Percentiles rank a stretch among this genome's conserved stretches.
Conservation (phyloP, 2,329 filamentous ascomycete genomes). For the Exophiala bonariae region DNA sequence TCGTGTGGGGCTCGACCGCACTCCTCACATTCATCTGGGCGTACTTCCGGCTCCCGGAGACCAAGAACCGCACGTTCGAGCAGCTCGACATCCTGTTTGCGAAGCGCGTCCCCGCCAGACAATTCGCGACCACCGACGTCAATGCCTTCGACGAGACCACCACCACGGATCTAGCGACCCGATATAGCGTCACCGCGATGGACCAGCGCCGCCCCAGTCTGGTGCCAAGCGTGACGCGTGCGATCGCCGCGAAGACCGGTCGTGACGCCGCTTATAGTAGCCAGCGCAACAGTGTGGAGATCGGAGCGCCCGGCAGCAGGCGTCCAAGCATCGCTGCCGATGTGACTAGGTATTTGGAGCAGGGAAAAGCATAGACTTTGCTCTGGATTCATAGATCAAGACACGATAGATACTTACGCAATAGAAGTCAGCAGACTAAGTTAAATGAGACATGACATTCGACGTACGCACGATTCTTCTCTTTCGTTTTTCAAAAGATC, state of each 20-base stretch:
- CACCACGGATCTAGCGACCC: not conserved
- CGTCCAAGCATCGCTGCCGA: slow-evolving; percentile 2
- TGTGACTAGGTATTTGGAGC: slow-evolving; percentile 6
- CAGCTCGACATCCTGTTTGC: slow-evolving; percentile 24
- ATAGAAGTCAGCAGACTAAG: no score
- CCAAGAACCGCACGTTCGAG: slow-evolving; percentile 35
- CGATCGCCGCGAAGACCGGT: not conserved
- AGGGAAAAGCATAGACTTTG: no score
- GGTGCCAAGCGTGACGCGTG: slow-evolving; percentile 2
- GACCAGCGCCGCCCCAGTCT: not conserved
- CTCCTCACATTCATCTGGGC: slow-evolving; percentile 30
- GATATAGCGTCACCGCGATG: slow-evolving; percentile 1
- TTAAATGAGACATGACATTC: no score
- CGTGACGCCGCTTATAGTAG: slow-evolving; percentile 1
- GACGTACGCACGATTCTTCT: no score
- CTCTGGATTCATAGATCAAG: no score
- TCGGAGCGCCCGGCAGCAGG: not conserved
- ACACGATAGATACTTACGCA: no score
- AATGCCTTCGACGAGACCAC: slow-evolving; percentile 14
- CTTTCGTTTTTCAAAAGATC: no score
- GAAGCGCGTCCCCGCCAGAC: slow-evolving; percentile 15
- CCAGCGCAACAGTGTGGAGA: not conserved
- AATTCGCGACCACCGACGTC: slow-evolving; percentile 21
- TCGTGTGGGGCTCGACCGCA: slow-evolving; percentile 40
- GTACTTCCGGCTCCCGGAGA: slow-evolving; percentile 36